Conservation (phyloP, 768 basidiomycete species). For the Leccinellum rugosiceps region DNA sequence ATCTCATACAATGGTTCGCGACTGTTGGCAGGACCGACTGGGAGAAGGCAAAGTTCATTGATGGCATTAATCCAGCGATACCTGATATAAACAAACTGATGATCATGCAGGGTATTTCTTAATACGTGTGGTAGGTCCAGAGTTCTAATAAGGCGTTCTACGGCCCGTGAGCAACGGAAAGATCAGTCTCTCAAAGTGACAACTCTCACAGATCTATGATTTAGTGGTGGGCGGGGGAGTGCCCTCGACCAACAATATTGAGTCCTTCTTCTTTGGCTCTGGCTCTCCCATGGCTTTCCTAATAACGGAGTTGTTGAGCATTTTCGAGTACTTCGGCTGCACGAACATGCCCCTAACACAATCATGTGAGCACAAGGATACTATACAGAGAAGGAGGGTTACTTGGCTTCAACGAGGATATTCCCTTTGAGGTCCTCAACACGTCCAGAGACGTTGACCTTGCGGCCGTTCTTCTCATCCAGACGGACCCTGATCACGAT, state of each 20-base stretch:
- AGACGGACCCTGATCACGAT: conserved; percentile 75
- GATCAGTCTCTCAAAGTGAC: not conserved
- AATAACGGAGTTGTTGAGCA: conserved; percentile 60
- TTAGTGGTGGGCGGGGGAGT: conserved; percentile 25
- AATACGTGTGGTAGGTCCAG: not conserved
- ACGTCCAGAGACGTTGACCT: conserved; percentile 62
- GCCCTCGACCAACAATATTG: conserved; percentile 28
- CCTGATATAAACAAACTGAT: not conserved
- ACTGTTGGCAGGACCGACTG: not conserved
- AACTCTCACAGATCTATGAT: conserved; percentile 16
- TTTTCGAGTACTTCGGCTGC: conserved; percentile 83
- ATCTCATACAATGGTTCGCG: not conserved
- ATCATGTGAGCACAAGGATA: not conserved
- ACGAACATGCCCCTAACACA: conserved; percentile 69
- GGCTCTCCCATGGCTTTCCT: conserved; percentile 67
- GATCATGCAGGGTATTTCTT: not conserved
- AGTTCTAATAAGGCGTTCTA: not conserved
- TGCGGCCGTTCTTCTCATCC: conserved; percentile 70
- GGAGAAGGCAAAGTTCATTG: not conserved
- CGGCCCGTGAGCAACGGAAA: not conserved
- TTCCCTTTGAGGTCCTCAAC: conserved; percentile 84
- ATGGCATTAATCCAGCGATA: not conserved
- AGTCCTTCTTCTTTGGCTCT: conserved; percentile 20
- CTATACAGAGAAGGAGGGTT: conserved; percentile 27
- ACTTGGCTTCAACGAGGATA: conserved; percentile 80